phyloP scores from a whole-genome alignment of 805 yeast species.

The Scheffersomyces stipitis region DNA sequence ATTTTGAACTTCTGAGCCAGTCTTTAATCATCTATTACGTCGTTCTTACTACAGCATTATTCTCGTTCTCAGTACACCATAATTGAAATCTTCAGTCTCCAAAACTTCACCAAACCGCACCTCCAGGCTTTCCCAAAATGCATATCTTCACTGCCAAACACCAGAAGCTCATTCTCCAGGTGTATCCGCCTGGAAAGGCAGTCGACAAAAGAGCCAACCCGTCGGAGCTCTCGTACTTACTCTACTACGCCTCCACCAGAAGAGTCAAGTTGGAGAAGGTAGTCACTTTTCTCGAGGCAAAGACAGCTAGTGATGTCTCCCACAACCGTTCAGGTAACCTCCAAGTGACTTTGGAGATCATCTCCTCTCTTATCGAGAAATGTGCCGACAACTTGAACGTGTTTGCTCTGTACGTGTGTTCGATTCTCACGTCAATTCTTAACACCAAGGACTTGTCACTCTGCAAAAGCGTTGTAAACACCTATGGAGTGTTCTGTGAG shows the following conservation, averaged over 20 bases:
- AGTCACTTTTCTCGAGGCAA: slow-evolving; percentile 62
- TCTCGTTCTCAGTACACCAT: too few species aligned
- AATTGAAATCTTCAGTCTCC: too few species aligned
- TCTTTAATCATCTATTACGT: too few species aligned
- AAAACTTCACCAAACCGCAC: not conserved
- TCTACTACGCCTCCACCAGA: slow-evolving; percentile 88
- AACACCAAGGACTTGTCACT: slow-evolving; percentile 60
- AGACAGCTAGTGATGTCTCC: slow-evolving; percentile 58
- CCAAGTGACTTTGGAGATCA: slow-evolving; percentile 73
- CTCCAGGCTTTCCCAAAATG: too few species aligned
- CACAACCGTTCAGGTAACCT: slow-evolving; percentile 74
- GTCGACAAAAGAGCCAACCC: slow-evolving; percentile 89
- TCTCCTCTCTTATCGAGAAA: slow-evolving; percentile 65
- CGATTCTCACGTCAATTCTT: slow-evolving; percentile 54
- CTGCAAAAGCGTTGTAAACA: slow-evolving; percentile 50
- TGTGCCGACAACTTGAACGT: slow-evolving; percentile 85
- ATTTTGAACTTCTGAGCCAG: too few species aligned
- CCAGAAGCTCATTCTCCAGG: slow-evolving; percentile 83
- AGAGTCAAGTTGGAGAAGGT: slow-evolving; percentile 88
- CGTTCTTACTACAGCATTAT: too few species aligned
- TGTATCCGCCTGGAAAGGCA: slow-evolving; percentile 88
- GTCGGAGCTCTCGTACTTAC: slow-evolving; percentile 82
- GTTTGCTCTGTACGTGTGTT: slow-evolving; percentile 68
- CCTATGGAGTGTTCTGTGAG: slow-evolving; percentile 44
- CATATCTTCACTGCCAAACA: slow-evolving; percentile 68